phyloP scores from a whole-genome alignment of 192 early-diverging fungal genomes.

The Rhizoclosmatium sp. region DNA sequence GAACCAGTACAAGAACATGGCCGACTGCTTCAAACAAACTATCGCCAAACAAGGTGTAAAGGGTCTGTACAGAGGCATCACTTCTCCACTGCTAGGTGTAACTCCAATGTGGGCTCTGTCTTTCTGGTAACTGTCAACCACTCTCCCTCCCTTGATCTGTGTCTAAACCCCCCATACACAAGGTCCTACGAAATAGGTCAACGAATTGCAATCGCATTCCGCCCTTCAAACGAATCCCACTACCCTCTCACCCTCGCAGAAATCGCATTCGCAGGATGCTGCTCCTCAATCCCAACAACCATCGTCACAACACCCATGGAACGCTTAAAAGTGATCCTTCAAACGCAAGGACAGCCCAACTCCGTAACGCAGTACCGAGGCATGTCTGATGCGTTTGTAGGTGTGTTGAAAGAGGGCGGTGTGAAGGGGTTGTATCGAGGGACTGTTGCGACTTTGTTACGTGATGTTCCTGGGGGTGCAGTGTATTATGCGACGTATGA shows the following conservation, averaged over 20 bases:
- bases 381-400: conserved; percentile 77
- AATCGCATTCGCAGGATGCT: conserved; percentile 81
- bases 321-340: conserved; percentile 88
- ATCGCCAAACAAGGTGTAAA: conserved; percentile 74
- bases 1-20: conserved; percentile 10
- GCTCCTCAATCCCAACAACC: conserved; percentile 88
- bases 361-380: conserved; percentile 74
- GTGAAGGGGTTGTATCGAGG: conserved; percentile 82
- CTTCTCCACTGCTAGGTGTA: conserved; percentile 81
- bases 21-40: conserved; percentile 57
- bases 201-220: conserved; percentile 58
- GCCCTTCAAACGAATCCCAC: not conserved
- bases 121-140: conserved; percentile 69
- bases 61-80: conserved; percentile 88
- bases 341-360: conserved; percentile 58
- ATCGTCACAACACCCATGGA: conserved; percentile 88
- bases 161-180: not conserved
- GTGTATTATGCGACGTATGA: conserved; percentile 93
- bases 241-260: conserved; percentile 67
- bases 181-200: conserved; percentile 71
- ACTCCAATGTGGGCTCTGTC: conserved; percentile 89
- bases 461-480: conserved; percentile 86
- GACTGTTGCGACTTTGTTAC: conserved; percentile 82
- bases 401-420: conserved; percentile 81
- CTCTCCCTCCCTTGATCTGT: not conserved